Evolutionary conservation across 2,329 filamentous ascomycete genomes (phyloP), one percentile per base, ranked within the genome.

Genomic region (Diaporthe ilicicola): DNA sequence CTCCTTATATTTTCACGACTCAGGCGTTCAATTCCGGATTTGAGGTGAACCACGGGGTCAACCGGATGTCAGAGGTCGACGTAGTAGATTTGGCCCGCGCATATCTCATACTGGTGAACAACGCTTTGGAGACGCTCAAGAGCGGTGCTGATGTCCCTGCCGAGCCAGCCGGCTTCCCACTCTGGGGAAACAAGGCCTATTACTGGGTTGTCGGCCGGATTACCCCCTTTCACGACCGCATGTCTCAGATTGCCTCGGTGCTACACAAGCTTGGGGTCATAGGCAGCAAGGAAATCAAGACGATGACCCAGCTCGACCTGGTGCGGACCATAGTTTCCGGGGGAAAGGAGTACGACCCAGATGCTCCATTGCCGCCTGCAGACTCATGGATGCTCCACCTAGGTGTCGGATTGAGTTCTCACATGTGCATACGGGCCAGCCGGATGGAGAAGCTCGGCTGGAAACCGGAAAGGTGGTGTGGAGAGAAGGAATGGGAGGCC

Each of bases 141-240:
- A 27, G 22, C 13, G 54, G 54, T 19, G n/a, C 54, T 3, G 54
- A 59, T 27, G 54, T 59, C 22, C 54, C 54, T 19, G 9, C 24
- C 53, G 65, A 50, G 27, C 55, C 48, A 1, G 37, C 71, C 6
- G 37, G 51, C 8, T 67, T 67, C 39, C 65, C 65, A 13, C n/a
- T 72, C 3, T 74, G 72, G 72, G 72, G 72, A 2, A 61, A 56
- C 22, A 32, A 67, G 3, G 73, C 72, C 5, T 74, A 73, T 56
- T 74, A 74, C 51, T 69, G 64, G 42, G 54, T 22, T 27, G 54
- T 59, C 22, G 54, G 22, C 34, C 34, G 39, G 24, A 42, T 42
- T 15, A 27, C 39, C 5, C 54, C 15, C 3, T 59, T 59, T 10
- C 54, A 59, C 34, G 37, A 59, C 5, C 54, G 37, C 15, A 68